Evolutionary conservation across 768 basidiomycete species (phyloP).

Genomic region (Rickenella mellea): DNA sequence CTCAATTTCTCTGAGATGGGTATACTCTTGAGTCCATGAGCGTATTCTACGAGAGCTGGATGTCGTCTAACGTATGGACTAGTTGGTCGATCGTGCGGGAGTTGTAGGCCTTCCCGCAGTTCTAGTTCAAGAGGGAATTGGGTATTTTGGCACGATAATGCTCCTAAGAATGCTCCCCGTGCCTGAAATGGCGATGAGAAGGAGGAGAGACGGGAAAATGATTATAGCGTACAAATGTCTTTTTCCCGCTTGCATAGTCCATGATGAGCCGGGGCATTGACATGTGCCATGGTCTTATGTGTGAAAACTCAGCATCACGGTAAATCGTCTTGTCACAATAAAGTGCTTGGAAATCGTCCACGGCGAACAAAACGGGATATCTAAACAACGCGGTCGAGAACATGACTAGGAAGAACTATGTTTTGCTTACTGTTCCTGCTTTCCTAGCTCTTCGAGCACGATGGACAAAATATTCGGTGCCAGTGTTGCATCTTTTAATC

Average conservation of each 20-base stretch:
- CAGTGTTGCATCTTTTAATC: slow-evolving; percentile 38
- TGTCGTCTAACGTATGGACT: slow-evolving; percentile 52
- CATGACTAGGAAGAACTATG: neutral
- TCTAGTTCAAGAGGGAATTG: slow-evolving; percentile 51
- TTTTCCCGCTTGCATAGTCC: slow-evolving; percentile 67
- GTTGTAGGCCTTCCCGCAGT: slow-evolving; percentile 49
- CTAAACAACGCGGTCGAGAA: slow-evolving; percentile 25
- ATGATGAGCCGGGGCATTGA: slow-evolving; percentile 70
- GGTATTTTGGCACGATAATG: slow-evolving; percentile 54
- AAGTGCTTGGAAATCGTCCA: slow-evolving; percentile 83
- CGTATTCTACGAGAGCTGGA: slow-evolving; percentile 38
- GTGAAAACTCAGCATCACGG: slow-evolving; percentile 60
- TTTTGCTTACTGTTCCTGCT: slow-evolving; percentile 50
- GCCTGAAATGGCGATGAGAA: slow-evolving; percentile 28
- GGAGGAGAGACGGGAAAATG: neutral
- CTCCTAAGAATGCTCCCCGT: slow-evolving; percentile 64
- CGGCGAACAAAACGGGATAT: slow-evolving; percentile 69
- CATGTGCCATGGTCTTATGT: slow-evolving; percentile 68
- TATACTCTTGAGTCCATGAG: slow-evolving; percentile 42
- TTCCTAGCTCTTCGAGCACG: slow-evolving; percentile 50
- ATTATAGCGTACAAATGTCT: slow-evolving; percentile 46
- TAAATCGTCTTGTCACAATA: slow-evolving; percentile 57
- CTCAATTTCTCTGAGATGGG: slow-evolving; percentile 49
- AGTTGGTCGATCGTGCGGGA: slow-evolving; percentile 30
- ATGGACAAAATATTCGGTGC: slow-evolving; percentile 50